Conservation (phyloP, 352 stramenopile genomes). For the Globisporangium uncinulatum region DNA sequence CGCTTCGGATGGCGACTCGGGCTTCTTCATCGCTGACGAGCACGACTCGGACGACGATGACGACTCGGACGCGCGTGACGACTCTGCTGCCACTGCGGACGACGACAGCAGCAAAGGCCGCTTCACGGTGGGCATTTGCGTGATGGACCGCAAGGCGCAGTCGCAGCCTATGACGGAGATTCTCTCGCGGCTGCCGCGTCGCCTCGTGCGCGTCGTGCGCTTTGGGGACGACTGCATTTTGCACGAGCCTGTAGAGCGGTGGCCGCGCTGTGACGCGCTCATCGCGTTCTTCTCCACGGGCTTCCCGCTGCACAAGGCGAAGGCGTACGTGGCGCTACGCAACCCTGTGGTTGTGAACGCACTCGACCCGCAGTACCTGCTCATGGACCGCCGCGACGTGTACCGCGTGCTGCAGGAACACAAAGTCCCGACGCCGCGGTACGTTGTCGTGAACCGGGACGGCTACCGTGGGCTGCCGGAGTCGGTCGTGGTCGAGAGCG, state of each 20-base stretch:
- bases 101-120: not conserved
- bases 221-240: conserved; percentile 98
- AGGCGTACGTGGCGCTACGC: conserved; percentile 94
- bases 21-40: conserved; percentile 15
- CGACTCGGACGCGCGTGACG: not conserved
- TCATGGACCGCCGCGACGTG: conserved; percentile 95
- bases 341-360: conserved; percentile 97
- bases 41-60: conserved; percentile 7
- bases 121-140: conserved; percentile 94
- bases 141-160: conserved; percentile 97
- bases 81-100: not conserved
- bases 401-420: conserved; percentile 92
- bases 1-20: not conserved
- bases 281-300: conserved; percentile 98
- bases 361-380: conserved; percentile 90
- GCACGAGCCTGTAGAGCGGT: conserved; percentile 89
- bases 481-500: conserved; percentile 47
- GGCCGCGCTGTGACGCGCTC: conserved; percentile 95
- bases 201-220: conserved; percentile 94
- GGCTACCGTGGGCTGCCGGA: conserved; percentile 58
- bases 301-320: conserved; percentile 97
- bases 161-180: conserved; percentile 97
- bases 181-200: conserved; percentile 80
- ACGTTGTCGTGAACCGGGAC: conserved; percentile 95
- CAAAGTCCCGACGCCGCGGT: conserved; percentile 91